phyloP scores from a whole-genome alignment of 352 stramenopile species.

The Pythium diclinum region DNA sequence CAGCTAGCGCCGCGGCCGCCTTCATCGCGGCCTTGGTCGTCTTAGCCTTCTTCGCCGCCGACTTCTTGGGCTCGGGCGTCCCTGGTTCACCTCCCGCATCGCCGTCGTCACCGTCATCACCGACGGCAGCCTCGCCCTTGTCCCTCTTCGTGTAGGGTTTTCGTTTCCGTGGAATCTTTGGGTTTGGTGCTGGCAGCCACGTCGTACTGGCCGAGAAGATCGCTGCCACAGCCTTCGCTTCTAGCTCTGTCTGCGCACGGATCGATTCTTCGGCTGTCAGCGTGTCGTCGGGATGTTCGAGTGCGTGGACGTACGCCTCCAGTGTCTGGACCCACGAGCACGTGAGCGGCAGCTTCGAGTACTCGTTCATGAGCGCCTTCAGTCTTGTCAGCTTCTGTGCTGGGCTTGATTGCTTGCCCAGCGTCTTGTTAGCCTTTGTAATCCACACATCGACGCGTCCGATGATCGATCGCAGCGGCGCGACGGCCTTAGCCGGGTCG shows the following conservation, averaged over 20 bases:
- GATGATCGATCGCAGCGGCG: constrained; percentile 67
- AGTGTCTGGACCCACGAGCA: constrained; percentile 40
- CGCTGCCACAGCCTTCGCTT: constrained; percentile 31
- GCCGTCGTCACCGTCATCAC: constrained; percentile 3
- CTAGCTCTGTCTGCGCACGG: constrained; percentile 28
- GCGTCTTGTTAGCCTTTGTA: constrained; percentile 71
- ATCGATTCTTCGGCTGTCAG: constrained; percentile 36
- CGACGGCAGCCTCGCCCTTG: constrained; percentile 23
- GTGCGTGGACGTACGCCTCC: constrained; percentile 26
- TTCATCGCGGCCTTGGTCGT: constrained; percentile 36
- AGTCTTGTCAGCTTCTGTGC: constrained; percentile 57
- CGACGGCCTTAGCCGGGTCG: constrained; percentile 56
- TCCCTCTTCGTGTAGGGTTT: constrained; percentile 68
- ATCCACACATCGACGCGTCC: constrained; percentile 78
- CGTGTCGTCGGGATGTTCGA: constrained; percentile 27
- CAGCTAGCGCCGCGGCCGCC: background rate
- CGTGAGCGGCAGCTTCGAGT: constrained; percentile 84
- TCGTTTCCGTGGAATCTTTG: constrained; percentile 58
- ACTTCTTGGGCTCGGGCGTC: constrained; percentile 16
- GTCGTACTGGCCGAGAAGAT: constrained; percentile 20
- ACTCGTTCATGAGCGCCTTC: constrained; percentile 83
- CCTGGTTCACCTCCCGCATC: constrained; percentile 3
- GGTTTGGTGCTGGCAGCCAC: constrained; percentile 24
- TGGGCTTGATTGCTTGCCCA: constrained; percentile 60
- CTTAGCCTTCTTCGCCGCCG: constrained; percentile 34